phyloP scores from a whole-genome alignment of 2,329 filamentous ascomycete species.

The Aspergillus quadricinctus region DNA sequence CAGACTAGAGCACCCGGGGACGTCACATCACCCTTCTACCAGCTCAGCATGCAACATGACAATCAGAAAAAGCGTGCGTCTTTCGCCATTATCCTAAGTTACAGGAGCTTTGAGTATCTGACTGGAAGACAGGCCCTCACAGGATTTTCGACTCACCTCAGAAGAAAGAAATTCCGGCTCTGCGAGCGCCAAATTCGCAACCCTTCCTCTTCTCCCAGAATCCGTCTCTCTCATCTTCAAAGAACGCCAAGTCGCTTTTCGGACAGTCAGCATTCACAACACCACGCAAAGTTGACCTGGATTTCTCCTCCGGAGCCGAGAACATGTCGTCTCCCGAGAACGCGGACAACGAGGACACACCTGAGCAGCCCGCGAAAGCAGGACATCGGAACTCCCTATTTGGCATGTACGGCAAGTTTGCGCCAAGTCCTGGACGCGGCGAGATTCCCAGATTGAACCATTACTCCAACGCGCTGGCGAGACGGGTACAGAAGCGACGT shows the following conservation, averaged over 20 bases:
- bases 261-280: constrained; percentile 45
- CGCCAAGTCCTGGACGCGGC: constrained; percentile 57
- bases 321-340: constrained; percentile 44
- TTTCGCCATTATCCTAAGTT: neutral
- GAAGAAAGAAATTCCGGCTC: constrained; percentile 45
- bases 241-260: constrained; percentile 31
- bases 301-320: constrained; percentile 47
- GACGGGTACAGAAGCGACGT: constrained; percentile 47
- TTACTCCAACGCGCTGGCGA: constrained; percentile 43
- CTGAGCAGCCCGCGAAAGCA: constrained; percentile 34
- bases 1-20: constrained; percentile 43
- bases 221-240: constrained; percentile 25
- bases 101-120: neutral
- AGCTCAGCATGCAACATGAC: constrained; percentile 42
- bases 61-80: constrained; percentile 42
- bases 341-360: constrained; percentile 47
- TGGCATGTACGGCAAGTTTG: constrained; percentile 41
- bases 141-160: constrained; percentile 43
- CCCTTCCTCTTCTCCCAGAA: constrained; percentile 47
- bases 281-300: constrained; percentile 45
- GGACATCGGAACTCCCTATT: constrained; percentile 39
- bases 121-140: constrained; percentile 30
- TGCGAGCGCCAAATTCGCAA: constrained; percentile 49
- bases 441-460: constrained; percentile 55
- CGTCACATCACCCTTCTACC: constrained; percentile 44